Evolutionary conservation across 441 rosid genomes (phyloP).

Genomic region (Populus tomentosa): DNA sequence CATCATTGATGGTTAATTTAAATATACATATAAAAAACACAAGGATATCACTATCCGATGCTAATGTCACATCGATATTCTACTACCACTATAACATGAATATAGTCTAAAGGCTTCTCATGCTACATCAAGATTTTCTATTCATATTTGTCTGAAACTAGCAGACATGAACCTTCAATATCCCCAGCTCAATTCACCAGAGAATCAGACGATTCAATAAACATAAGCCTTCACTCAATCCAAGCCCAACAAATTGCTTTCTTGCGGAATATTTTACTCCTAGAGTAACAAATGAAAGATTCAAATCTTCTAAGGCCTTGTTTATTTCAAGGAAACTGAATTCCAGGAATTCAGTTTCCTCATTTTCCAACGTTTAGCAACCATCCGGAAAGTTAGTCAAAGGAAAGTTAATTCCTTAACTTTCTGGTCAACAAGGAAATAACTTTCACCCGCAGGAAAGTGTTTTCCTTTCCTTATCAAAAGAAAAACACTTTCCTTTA

Average conservation of each 20-base stretch:
- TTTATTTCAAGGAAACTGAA: too few relatives aligned
- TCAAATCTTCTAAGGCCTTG: constrained; percentile 30
- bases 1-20: not conserved
- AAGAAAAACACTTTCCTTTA: too few relatives aligned
- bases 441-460: too few relatives aligned
- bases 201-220: constrained; percentile 11
- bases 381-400: too few relatives aligned
- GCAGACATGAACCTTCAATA: constrained; percentile 27
- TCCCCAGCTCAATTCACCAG: constrained; percentile 26
- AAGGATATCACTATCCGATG: not conserved
- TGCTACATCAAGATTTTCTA: constrained; percentile 2
- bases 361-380: too few relatives aligned
- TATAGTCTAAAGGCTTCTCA: constrained; percentile 1
- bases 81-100: constrained; percentile 15
- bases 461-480: too few relatives aligned
- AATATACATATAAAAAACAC: not conserved
- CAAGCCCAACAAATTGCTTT: constrained; percentile 17
- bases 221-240: constrained; percentile 21
- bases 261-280: not conserved
- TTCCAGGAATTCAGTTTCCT: too few relatives aligned
- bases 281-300: constrained; percentile 1
- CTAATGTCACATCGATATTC: not conserved
- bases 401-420: too few relatives aligned
- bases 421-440: too few relatives aligned
- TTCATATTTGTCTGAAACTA: constrained; percentile 29